These are phyloP conservation scores for Mortierella alpina DNA, from an alignment of 192 early-diverging fungal species.

Conservation along the genomic window DNA sequence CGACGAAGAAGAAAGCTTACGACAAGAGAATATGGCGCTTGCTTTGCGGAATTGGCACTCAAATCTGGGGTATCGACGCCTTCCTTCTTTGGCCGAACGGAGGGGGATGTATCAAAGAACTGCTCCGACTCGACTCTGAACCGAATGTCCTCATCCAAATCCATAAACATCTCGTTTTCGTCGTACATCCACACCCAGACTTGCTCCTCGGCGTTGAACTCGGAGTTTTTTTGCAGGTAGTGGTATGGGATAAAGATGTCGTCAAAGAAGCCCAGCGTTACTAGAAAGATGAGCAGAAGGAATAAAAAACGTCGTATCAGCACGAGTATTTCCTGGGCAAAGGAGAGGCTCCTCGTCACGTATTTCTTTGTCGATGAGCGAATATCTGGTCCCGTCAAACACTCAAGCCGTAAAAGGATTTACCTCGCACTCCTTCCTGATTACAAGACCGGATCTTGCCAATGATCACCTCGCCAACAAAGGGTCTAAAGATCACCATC, in stretches of 20 bases:
- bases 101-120: constrained; percentile 83
- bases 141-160: constrained; percentile 79
- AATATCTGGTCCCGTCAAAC: neutral
- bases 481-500: constrained; percentile 91
- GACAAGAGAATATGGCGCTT: constrained; percentile 64
- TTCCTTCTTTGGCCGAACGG: constrained; percentile 58
- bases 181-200: constrained; percentile 92
- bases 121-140: constrained; percentile 79
- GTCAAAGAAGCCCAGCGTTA: constrained; percentile 91
- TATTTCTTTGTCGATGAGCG: neutral
- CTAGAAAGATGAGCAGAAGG: constrained; percentile 38
- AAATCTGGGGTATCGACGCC: constrained; percentile 56
- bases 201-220: constrained; percentile 75
- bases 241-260: constrained; percentile 84
- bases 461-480: constrained; percentile 85
- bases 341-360: neutral
- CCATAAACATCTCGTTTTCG: constrained; percentile 82
- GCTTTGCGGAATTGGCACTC: constrained; percentile 62
- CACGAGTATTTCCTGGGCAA: neutral
- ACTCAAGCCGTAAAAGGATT: neutral
- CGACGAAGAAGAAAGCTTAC: constrained; percentile 36
- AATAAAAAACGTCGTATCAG: neutral
- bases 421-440: constrained; percentile 78
- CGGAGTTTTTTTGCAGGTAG: constrained; percentile 69
- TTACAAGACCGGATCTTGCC: constrained; percentile 82